Evolutionary conservation across 2,329 filamentous ascomycete species (phyloP).

Genomic region (Venturia effusa): DNA sequence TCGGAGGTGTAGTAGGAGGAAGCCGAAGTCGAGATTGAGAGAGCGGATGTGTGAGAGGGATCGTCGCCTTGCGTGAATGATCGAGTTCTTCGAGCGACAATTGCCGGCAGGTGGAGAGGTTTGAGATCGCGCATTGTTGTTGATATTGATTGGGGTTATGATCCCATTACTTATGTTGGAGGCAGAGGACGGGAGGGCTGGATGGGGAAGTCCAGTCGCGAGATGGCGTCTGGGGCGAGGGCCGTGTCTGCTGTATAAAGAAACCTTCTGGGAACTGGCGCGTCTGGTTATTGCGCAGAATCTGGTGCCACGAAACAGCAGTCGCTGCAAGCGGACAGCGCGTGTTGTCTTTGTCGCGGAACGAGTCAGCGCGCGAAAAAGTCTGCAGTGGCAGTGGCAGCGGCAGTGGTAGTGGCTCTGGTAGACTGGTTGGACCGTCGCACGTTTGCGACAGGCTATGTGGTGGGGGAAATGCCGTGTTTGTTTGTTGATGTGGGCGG

Average conservation of each 20-base stretch:
- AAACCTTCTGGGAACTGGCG: neutral
- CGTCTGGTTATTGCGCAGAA: neutral
- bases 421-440: neutral
- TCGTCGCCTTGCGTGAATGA: constrained; percentile 11
- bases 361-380: constrained; percentile 1
- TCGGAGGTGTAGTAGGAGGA: constrained; percentile 46
- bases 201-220: neutral
- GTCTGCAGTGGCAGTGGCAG: too few species aligned
- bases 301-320: constrained; percentile 4
- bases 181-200: neutral
- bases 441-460: neutral
- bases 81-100: constrained; percentile 25
- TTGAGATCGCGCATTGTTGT: constrained; percentile 11
- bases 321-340: constrained; percentile 3
- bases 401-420: too few species aligned
- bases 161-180: constrained; percentile 11
- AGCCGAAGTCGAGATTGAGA: constrained; percentile 21
- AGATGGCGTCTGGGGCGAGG: neutral
- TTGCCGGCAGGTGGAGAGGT: constrained; percentile 24
- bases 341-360: neutral
- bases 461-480: neutral
- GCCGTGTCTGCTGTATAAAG: constrained; percentile 2
- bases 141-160: neutral
- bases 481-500: too few species aligned
- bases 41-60: constrained; percentile 24